A percentile compares a stretch with the other conserved stretches of the same genome.
phyloP scores from a whole-genome alignment of 2,329 filamentous ascomycete genomes.

The Rachicladosporium sp. region DNA sequence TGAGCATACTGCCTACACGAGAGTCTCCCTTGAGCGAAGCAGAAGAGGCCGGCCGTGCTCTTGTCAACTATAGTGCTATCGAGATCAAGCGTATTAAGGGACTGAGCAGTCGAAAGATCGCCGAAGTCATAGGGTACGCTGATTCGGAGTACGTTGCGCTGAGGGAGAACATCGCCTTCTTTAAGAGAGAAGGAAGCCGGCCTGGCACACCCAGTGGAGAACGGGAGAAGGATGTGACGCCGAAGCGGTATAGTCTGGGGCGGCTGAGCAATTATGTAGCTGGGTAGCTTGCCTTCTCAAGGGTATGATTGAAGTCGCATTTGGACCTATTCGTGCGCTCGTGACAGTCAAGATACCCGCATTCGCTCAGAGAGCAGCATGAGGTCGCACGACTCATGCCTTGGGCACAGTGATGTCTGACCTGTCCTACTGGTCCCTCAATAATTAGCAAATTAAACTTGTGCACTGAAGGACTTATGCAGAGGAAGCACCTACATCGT shows the following conservation, averaged over 20 bases:
- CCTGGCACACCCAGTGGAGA: slow-evolving; percentile 16
- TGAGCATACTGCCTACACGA: slow-evolving; percentile 61
- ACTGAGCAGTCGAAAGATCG: slow-evolving; percentile 68
- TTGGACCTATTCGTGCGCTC: not conserved
- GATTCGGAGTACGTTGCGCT: slow-evolving; percentile 90
- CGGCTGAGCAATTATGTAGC: slow-evolving; percentile 18
- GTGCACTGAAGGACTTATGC: not conserved
- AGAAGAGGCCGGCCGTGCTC: slow-evolving; percentile 68
- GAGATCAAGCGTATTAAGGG: slow-evolving; percentile 82
- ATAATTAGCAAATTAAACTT: too few species aligned
- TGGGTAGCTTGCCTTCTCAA: slow-evolving; percentile 6
- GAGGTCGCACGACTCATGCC: not conserved
- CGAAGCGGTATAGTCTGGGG: slow-evolving; percentile 16
- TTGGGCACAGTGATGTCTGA: not conserved
- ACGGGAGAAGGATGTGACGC: slow-evolving; percentile 7
- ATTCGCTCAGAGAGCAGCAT: not conserved
- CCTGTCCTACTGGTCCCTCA: too few species aligned
- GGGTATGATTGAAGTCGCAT: not conserved
- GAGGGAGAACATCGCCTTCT: slow-evolving; percentile 75
- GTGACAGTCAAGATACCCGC: not conserved
- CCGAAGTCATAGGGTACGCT: slow-evolving; percentile 70
- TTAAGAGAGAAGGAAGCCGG: slow-evolving; percentile 26
- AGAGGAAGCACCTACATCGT: not conserved
- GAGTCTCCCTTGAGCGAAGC: slow-evolving; percentile 27
- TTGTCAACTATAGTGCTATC: slow-evolving; percentile 83